Evolutionary conservation across 768 basidiomycete species (phyloP).

Genomic region (Boletus pseudopeckii): DNA sequence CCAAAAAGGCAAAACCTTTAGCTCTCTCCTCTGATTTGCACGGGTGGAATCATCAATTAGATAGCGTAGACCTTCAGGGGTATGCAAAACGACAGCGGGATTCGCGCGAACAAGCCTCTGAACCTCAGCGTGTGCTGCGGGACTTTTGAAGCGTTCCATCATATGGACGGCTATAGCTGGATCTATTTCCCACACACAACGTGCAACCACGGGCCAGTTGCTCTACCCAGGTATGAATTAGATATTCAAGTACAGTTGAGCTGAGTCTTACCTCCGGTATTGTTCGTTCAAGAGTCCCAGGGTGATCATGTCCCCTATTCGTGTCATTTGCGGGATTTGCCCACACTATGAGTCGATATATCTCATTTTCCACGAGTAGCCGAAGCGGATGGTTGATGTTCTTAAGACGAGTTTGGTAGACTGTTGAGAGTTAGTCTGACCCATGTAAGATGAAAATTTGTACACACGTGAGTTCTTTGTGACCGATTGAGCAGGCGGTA

Average conservation of each 20-base stretch:
- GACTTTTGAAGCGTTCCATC: slow-evolving; percentile 82
- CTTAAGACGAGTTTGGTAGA: slow-evolving; percentile 59
- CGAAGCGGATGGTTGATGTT: slow-evolving; percentile 72
- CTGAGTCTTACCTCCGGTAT: slow-evolving; percentile 53
- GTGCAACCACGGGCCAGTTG: slow-evolving; percentile 65
- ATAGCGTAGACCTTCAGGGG: slow-evolving; percentile 78
- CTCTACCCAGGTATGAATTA: slow-evolving; percentile 35
- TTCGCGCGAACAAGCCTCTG: slow-evolving; percentile 68
- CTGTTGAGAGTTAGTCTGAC: slow-evolving; percentile 31
- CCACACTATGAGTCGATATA: slow-evolving; percentile 86
- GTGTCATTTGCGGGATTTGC: slow-evolving; percentile 78
- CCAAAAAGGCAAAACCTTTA: slow-evolving; percentile 56
- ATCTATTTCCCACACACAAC: slow-evolving; percentile 76
- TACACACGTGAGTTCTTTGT: slow-evolving; percentile 42
- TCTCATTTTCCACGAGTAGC: slow-evolving; percentile 87
- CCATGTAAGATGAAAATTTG: not conserved
- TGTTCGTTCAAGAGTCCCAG: slow-evolving; percentile 53
- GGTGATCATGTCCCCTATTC: slow-evolving; percentile 61
- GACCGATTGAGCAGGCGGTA: slow-evolving; percentile 49
- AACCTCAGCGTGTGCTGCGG: slow-evolving; percentile 67
- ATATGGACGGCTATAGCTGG: slow-evolving; percentile 82
- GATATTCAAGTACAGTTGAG: not conserved
- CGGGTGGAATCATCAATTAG: slow-evolving; percentile 75
- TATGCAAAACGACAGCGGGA: slow-evolving; percentile 63
- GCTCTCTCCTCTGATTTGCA: slow-evolving; percentile 52